A percentile compares a stretch with the other conserved stretches of the same genome.
Evolutionary conservation across 257 asterid species (phyloP).

Genomic region (Echium plantagineum): DNA sequence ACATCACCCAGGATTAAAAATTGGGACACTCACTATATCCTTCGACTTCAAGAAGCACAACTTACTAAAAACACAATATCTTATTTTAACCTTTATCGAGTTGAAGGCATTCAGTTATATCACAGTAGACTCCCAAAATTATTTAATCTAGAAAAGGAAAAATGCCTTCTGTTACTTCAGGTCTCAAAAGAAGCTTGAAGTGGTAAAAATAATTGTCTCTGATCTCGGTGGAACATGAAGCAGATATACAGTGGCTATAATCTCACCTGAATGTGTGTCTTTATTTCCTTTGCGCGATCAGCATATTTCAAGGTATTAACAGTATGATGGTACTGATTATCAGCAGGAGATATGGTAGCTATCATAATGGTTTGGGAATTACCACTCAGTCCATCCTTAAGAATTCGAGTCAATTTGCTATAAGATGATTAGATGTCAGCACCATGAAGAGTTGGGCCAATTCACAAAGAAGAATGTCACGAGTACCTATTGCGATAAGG

Average conservation of each 20-base stretch:
- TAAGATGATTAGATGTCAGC: slow-evolving; percentile 17
- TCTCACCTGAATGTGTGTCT: slow-evolving; percentile 90
- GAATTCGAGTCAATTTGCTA: slow-evolving; percentile 97
- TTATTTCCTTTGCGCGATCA: slow-evolving; percentile 89
- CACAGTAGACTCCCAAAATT: too few relatives aligned
- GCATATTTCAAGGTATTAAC: slow-evolving; percentile 91
- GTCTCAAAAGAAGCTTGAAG: neutral
- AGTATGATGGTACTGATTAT: slow-evolving; percentile 84
- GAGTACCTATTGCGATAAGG: slow-evolving; percentile 88
- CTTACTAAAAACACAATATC: neutral
- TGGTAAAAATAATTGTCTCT: neutral
- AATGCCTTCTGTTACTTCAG: too few relatives aligned
- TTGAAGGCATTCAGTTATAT: neutral
- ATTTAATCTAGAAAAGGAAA: too few relatives aligned
- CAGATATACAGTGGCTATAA: neutral
- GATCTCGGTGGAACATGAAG: neutral
- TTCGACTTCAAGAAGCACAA: too few relatives aligned
- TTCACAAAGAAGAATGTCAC: slow-evolving; percentile 6
- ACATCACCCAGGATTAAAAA: too few relatives aligned
- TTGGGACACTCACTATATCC: too few relatives aligned
- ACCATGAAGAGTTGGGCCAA: slow-evolving; percentile 13
- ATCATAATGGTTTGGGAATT: slow-evolving; percentile 94
- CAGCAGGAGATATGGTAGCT: slow-evolving; percentile 87
- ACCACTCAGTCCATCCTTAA: slow-evolving; percentile 95
- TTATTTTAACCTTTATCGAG: neutral